Evolutionary conservation across 176 grass and related monocot species (phyloP), one percentile per base, ranked within the genome.

Genomic region (Rhynchospora tenuis): DNA sequence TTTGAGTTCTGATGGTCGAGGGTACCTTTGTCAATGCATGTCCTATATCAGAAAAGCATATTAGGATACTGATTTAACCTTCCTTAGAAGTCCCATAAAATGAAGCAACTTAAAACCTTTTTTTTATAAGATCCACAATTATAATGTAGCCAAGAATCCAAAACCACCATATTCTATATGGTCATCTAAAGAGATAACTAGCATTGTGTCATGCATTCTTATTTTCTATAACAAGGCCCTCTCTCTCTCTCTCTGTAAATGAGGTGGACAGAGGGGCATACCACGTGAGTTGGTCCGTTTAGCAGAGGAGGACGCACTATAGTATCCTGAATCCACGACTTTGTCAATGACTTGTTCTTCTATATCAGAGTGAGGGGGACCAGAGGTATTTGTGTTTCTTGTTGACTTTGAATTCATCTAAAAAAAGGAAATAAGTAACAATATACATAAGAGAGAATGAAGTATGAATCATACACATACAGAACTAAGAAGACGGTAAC

Each of bases 281-380:
- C 59, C 14, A 19, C 7, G 42, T 15, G 61, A 82, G 33, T 50
- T 15, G 57, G 63, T 29, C 20, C 61, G 80, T 50, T 46, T 62
- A 54, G 44, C 52, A 19, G 61, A 81, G 17, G 78, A 82, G 24
- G 57, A 47, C 83, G 84, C 55, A 86, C 61, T 89, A 42, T 52
- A 89, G 84, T 87, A 89, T 67, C 33, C 78, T 42, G 87, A 88
- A 89, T 95, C 91, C 66, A 90, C 76, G 56, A 79, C 86, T 73
- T 90, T 95, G 82, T 89, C 89, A 83, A 90, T 47, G 51, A 64
- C 47, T 54, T 88, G 85, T 43, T 91, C 85, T 56, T 38, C 85
- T 84, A 88, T 87, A 68, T 79, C 59, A 64, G 81, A 45, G 27
- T 77, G 73, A 84, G 77, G 24, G 47, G 42, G 61, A 81, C 22